phyloP scores from a whole-genome alignment of 1,284 basidiomycete species.

The Anthracocystis walkeri region DNA sequence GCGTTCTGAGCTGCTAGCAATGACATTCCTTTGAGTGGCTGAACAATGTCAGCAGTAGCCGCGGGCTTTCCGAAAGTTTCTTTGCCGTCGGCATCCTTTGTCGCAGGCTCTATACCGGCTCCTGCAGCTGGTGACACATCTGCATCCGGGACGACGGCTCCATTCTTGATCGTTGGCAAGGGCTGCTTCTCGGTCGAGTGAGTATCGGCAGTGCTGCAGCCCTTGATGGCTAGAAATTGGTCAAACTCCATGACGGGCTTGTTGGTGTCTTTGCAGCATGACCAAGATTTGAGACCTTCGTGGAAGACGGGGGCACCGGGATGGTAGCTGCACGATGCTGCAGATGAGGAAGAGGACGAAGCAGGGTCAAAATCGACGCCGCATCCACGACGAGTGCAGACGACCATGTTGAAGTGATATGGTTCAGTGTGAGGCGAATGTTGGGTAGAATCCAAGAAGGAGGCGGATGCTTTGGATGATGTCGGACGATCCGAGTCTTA shows the following conservation, averaged over 20 bases:
- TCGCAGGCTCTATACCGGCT: slow-evolving; percentile 3
- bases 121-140: slow-evolving; percentile 17
- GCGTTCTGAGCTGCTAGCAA: slow-evolving; percentile 46
- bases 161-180: slow-evolving; percentile 42
- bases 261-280: slow-evolving; percentile 67
- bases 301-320: slow-evolving; percentile 68
- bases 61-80: slow-evolving; percentile 37
- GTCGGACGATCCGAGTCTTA: slow-evolving; percentile 24
- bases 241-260: slow-evolving; percentile 69
- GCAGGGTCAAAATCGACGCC: slow-evolving; percentile 56
- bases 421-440: not conserved
- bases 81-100: slow-evolving; percentile 40
- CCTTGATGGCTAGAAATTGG: slow-evolving; percentile 62
- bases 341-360: slow-evolving; percentile 10
- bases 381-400: slow-evolving; percentile 66
- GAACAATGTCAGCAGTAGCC: slow-evolving; percentile 20
- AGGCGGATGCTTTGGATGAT: slow-evolving; percentile 5
- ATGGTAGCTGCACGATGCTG: slow-evolving; percentile 58
- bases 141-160: slow-evolving; percentile 30
- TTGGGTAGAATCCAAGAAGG: not conserved
- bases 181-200: slow-evolving; percentile 60
- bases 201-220: slow-evolving; percentile 51
- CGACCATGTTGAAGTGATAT: slow-evolving; percentile 51
- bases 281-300: slow-evolving; percentile 69
- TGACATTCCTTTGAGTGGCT: slow-evolving; percentile 42